These are phyloP conservation scores for Cladorrhinum sp. DNA, from an alignment of 2,329 filamentous ascomycete genomes.

Conservation along the genomic window DNA sequence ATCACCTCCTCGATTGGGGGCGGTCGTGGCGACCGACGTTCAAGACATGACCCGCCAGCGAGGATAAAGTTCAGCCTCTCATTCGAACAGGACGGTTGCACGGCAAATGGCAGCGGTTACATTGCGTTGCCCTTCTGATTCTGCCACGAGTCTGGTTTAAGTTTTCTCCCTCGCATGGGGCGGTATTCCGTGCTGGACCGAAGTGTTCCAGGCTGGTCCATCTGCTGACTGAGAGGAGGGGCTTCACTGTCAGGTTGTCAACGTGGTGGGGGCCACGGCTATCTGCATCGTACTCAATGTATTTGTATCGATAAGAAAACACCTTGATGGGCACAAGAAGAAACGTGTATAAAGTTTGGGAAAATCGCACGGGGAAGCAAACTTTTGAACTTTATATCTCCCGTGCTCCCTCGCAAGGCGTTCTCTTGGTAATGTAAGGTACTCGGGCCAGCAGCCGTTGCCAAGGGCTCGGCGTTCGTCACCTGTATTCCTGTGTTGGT, in stretches of 20 bases:
- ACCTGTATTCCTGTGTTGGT: conserved; percentile 3
- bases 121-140: conserved; percentile 1
- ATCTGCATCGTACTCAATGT: not conserved
- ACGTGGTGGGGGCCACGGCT: not conserved
- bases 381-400: not conserved
- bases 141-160: conserved; percentile 6
- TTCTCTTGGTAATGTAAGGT: conserved; percentile 25
- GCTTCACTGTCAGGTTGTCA: not conserved
- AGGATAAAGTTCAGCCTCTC: conserved; percentile 15
- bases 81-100: conserved; percentile 10
- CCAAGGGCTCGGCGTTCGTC: conserved; percentile 27
- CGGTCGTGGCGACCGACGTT: too few species aligned
- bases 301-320: not conserved
- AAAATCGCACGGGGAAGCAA: not conserved
- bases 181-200: not conserved
- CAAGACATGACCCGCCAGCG: conserved; percentile 3
- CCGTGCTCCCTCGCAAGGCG: conserved; percentile 3
- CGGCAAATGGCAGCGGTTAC: conserved; percentile 5
- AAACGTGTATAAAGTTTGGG: not conserved
- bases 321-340: not conserved
- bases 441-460: conserved; percentile 23
- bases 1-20: conserved; percentile 6
- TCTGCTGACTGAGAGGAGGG: too few species aligned
- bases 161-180: not conserved
- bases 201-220: conserved; percentile 3